Evolutionary conservation across 305 asterid species (phyloP), one percentile per base, ranked within the genome.

Genomic region (Fraxinus sp.): DNA sequence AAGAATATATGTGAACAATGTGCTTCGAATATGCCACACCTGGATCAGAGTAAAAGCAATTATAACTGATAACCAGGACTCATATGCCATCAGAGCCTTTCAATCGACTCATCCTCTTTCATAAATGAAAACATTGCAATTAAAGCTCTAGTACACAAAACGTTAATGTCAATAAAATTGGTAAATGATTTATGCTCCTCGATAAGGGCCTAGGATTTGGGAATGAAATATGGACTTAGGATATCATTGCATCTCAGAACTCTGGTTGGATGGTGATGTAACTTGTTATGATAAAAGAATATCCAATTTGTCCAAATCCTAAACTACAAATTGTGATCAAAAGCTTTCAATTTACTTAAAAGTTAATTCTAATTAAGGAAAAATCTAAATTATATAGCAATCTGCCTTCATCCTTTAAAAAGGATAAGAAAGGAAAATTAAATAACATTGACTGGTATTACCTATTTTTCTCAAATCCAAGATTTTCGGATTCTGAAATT

Each of bases 1-100:
- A 90, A 78, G 92, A 86, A 89, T 88, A 89, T 55, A 93, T 78
- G 57, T 92, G 97, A 84, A 92, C 87, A 79, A 92, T 91, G 92
- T 91, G 92, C 87, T 89, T 92, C 14, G 97, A 92, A 87, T 89
- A 93, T 36, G 97, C 96, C 79, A 89, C 93, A 84, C 95, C 97
- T 93, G 86, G 59, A 84, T 72, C 82, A 84, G 20, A 83, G 75
- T 73, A 73, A 5, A 37, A 84, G 78, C 79, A 43, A 84, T 68
- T 26, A 73, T 81, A 62, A 85, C 79, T 24, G 75, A 79, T 68
- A 13, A 13, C 57, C 72, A 79, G 70, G 18, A 39, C 49, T 11
- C 7, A 6, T 62, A 59, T 32, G 82, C 24, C 83, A 76, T 20
- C 20, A 33, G 74, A 62, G 77, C 80, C 77, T 77, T 73, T 30